These are phyloP conservation scores for Aspergillus biplanus DNA, from an alignment of 495 filamentous ascomycete genomes.

Conservation along the genomic window DNA sequence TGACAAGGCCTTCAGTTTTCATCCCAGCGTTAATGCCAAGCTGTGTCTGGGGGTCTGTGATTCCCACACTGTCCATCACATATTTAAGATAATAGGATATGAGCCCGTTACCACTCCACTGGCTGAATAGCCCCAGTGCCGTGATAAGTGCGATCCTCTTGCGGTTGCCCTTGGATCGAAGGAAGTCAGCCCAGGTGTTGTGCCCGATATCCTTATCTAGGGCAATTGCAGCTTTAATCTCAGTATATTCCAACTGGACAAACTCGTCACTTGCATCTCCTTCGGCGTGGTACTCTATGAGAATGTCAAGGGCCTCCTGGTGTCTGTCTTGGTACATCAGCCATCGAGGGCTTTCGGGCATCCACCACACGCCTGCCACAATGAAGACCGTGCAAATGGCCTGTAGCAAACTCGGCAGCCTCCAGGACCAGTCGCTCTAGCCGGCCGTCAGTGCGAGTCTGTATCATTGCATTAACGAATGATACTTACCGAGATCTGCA, in stretches of 20 bases:
- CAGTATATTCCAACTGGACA: background rate
- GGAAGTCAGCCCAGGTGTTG: background rate
- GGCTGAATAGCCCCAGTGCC: background rate
- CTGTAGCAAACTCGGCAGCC: slow-evolving; percentile 2
- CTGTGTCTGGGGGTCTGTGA: background rate
- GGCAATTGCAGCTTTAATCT: background rate
- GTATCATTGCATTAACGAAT: background rate
- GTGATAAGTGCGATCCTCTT: background rate
- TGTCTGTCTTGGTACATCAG: slow-evolving; percentile 3
- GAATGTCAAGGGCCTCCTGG: slow-evolving; percentile 1
- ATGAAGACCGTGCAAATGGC: background rate
- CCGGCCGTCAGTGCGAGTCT: background rate
- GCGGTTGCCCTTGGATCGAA: background rate
- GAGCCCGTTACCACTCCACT: slow-evolving; percentile 3
- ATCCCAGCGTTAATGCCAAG: background rate
- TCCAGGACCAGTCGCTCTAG: slow-evolving; percentile 5
- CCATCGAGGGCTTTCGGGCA: slow-evolving; percentile 7
- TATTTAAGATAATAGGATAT: slow-evolving; percentile 1
- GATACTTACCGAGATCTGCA: background rate
- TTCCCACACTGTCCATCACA: background rate
- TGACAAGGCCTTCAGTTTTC: background rate
- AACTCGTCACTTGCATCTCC: slow-evolving; percentile 1
- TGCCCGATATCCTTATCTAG: background rate
- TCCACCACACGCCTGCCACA: background rate
- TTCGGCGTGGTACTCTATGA: background rate